These are phyloP conservation scores for Amyloporia xantha DNA, from an alignment of 768 basidiomycete genomes.

Conservation along the genomic window DNA sequence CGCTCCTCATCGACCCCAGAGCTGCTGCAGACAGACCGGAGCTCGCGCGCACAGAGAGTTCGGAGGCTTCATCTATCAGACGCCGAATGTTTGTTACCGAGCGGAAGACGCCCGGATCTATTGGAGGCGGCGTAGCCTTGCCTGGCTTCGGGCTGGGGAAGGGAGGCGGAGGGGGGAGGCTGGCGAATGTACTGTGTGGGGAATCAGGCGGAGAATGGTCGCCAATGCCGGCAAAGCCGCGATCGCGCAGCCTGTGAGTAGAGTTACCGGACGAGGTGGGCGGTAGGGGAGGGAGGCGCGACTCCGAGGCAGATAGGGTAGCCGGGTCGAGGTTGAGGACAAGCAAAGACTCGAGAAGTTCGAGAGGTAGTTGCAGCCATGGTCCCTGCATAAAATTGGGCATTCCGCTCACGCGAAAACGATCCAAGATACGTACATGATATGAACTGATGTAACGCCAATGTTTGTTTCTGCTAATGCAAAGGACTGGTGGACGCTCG, in stretches of 20 bases:
- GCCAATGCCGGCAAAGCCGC: conserved; percentile 36
- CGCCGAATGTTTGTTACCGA: conserved; percentile 68
- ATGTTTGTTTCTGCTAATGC: conserved; percentile 90
- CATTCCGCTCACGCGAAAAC: background rate
- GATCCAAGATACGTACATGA: conserved; percentile 49
- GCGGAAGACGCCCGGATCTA: conserved; percentile 84
- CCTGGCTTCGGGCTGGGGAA: conserved; percentile 53
- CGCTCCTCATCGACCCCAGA: conserved; percentile 55
- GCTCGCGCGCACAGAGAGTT: conserved; percentile 80
- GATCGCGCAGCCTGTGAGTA: conserved; percentile 34
- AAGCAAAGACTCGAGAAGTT: conserved; percentile 77
- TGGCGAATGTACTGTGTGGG: conserved; percentile 21
- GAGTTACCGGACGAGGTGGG: conserved; percentile 18
- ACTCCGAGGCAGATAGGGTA: conserved; percentile 39
- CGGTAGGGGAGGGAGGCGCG: conserved; percentile 33
- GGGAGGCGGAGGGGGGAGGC: conserved; percentile 33
- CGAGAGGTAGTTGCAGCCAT: conserved; percentile 85
- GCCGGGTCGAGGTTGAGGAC: conserved; percentile 72
- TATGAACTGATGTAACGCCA: conserved; percentile 92
- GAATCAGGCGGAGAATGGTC: conserved; percentile 32
- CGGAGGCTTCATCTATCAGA: conserved; percentile 85
- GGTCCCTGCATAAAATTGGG: conserved; percentile 83
- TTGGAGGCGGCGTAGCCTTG: conserved; percentile 74
- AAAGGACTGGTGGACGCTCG: conserved; percentile 57
- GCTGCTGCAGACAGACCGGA: conserved; percentile 77